Evolutionary conservation across 345 rosid genomes (phyloP).

Genomic region (Alliaria petiolata): DNA sequence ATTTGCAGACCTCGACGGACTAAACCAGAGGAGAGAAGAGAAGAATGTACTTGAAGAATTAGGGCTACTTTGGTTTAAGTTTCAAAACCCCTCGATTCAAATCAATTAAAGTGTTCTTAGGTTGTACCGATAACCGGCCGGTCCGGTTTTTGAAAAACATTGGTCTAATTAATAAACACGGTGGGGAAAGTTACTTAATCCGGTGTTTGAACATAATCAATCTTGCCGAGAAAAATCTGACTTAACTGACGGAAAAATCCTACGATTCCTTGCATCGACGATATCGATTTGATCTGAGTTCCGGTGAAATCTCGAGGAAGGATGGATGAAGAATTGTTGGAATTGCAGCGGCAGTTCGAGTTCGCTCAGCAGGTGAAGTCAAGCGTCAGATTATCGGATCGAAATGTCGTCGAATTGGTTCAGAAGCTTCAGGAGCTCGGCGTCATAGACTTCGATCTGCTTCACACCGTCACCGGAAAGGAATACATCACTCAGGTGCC

Average conservation of each 20-base stretch:
- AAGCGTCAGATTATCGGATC: slow-evolving; percentile 77
- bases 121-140: not conserved
- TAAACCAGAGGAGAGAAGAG: slow-evolving; percentile 6
- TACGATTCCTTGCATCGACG: slow-evolving; percentile 1
- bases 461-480: slow-evolving; percentile 93
- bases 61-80: slow-evolving; percentile 22
- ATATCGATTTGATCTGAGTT: not conserved
- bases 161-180: not conserved
- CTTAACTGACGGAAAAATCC: slow-evolving; percentile 17
- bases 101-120: not conserved
- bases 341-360: slow-evolving; percentile 89
- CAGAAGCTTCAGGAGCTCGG: slow-evolving; percentile 91
- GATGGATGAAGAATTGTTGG: slow-evolving; percentile 90
- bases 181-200: slow-evolving; percentile 1
- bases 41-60: not conserved
- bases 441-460: slow-evolving; percentile 94
- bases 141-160: not conserved
- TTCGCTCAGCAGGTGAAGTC: slow-evolving; percentile 92
- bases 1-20: not conserved
- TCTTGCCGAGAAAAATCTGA: not conserved
- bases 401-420: slow-evolving; percentile 95
- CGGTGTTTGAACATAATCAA: slow-evolving; percentile 12
- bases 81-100: not conserved
- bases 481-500: slow-evolving; percentile 87
- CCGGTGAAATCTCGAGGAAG: not conserved